Evolutionary conservation across 768 basidiomycete species (phyloP).

Genomic region (Pulveroboletus sp.): DNA sequence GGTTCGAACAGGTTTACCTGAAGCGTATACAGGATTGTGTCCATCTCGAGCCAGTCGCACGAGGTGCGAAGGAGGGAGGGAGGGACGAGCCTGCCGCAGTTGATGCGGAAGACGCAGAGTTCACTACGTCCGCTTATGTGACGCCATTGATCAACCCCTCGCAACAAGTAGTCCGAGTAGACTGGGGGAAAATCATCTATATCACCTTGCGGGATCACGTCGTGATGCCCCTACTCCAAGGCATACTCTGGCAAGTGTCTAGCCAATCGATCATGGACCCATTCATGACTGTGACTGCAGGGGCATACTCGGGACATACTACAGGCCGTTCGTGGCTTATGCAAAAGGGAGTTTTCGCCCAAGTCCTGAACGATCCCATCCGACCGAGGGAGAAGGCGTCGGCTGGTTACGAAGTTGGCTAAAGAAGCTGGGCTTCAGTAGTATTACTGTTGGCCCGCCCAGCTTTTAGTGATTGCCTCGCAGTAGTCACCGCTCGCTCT

Average conservation of each 20-base stretch:
- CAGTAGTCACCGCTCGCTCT: neutral
- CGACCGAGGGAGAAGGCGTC: slow-evolving; percentile 29
- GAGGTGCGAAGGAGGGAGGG: slow-evolving; percentile 28
- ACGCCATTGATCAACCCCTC: slow-evolving; percentile 25
- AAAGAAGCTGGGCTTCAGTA: slow-evolving; percentile 28
- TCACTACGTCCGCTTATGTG: slow-evolving; percentile 24
- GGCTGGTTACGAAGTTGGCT: slow-evolving; percentile 28
- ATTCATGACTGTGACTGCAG: slow-evolving; percentile 12
- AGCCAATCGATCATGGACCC: neutral
- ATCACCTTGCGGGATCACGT: slow-evolving; percentile 66
- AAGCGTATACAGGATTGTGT: slow-evolving; percentile 53
- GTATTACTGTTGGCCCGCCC: slow-evolving; percentile 24
- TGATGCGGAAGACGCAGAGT: slow-evolving; percentile 20
- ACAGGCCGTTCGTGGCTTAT: slow-evolving; percentile 25
- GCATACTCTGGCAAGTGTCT: slow-evolving; percentile 54
- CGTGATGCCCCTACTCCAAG: slow-evolving; percentile 62
- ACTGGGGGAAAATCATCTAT: slow-evolving; percentile 59
- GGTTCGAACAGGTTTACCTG: slow-evolving; percentile 70
- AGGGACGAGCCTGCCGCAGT: slow-evolving; percentile 20
- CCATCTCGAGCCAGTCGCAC: slow-evolving; percentile 32
- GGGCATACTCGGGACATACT: slow-evolving; percentile 31
- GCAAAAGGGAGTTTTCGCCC: slow-evolving; percentile 17
- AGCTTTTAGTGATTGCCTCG: slow-evolving; percentile 11
- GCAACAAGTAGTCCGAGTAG: slow-evolving; percentile 38
- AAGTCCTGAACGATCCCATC: slow-evolving; percentile 5